Evolutionary conservation across 1,139 yeast species (phyloP).

Genomic region (Spathaspora sp.): DNA sequence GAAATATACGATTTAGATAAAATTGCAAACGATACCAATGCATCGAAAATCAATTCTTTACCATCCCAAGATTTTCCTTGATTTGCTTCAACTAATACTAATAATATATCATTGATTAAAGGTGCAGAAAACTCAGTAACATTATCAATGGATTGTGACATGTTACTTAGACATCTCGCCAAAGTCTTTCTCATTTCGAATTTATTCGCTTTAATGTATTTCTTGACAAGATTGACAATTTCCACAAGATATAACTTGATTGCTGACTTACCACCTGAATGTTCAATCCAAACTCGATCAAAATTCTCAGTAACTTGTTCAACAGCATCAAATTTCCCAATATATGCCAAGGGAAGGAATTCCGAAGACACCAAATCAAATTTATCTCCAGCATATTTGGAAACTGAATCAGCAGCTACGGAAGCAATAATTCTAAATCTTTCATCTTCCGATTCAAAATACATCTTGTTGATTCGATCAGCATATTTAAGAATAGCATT

Average conservation of each 20-base stretch:
- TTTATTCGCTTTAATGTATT: constrained; percentile 54
- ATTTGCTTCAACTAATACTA: constrained; percentile 59
- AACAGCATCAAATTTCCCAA: constrained; percentile 71
- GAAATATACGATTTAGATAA: constrained; percentile 35
- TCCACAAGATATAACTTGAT: constrained; percentile 72
- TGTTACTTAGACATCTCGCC: constrained; percentile 67
- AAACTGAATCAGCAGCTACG: constrained; percentile 62
- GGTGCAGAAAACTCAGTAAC: constrained; percentile 28
- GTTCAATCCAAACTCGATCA: constrained; percentile 75
- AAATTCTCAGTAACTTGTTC: constrained; percentile 49
- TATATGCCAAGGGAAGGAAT: constrained; percentile 74
- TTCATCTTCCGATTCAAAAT: constrained; percentile 59
- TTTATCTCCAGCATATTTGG: constrained; percentile 68
- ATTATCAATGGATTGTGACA: constrained; percentile 47
- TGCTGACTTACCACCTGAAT: constrained; percentile 70
- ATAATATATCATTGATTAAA: constrained; percentile 41
- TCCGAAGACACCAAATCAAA: constrained; percentile 63
- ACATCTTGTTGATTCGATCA: constrained; percentile 49
- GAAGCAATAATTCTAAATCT: constrained; percentile 56
- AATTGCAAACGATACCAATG: constrained; percentile 59
- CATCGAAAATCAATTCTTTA: constrained; percentile 71
- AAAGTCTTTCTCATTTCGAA: constrained; percentile 70
- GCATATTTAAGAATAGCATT: constrained; percentile 57
- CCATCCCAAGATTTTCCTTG: constrained; percentile 89
- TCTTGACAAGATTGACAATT: constrained; percentile 53